Percentiles rank a stretch among this genome's conserved stretches.
Evolutionary conservation across 768 basidiomycete genomes (phyloP).

Genomic region (Guyanaporus albipodus): DNA sequence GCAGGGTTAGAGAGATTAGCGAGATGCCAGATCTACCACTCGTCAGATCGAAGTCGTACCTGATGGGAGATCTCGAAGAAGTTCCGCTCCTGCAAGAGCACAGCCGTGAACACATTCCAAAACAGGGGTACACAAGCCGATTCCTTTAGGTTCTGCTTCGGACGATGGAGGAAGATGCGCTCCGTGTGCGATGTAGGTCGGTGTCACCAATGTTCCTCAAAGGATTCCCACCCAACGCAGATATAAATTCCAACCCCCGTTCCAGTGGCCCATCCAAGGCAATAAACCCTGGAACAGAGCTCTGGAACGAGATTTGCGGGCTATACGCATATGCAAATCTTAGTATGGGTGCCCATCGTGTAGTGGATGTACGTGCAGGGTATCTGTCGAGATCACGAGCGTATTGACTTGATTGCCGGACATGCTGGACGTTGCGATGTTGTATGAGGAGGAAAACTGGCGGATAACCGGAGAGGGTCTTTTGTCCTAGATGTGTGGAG

Average conservation of each 20-base stretch:
- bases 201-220: not conserved
- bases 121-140: slow-evolving; percentile 88
- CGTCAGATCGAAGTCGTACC: slow-evolving; percentile 31
- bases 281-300: slow-evolving; percentile 80
- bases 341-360: no score
- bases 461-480: no score
- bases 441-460: no score
- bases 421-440: no score
- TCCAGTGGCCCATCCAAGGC: slow-evolving; percentile 88
- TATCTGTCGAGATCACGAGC: no score
- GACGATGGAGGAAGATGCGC: slow-evolving; percentile 74
- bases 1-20: not conserved
- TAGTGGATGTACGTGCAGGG: no score
- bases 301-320: slow-evolving; percentile 90
- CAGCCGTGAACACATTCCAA: slow-evolving; percentile 92
- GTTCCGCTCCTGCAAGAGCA: slow-evolving; percentile 66
- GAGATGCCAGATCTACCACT: not conserved
- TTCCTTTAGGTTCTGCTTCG: slow-evolving; percentile 68
- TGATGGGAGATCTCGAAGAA: slow-evolving; percentile 73
- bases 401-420: no score
- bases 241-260: slow-evolving; percentile 83
- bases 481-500: no score
- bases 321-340: no score
- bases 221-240: slow-evolving; percentile 50
- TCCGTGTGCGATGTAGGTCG: slow-evolving; percentile 44